Percentiles rank a stretch among this genome's conserved stretches.
These are phyloP conservation scores for Pouteria glomerata DNA, from an alignment of 148 eudicot species.

Conservation along the genomic window DNA sequence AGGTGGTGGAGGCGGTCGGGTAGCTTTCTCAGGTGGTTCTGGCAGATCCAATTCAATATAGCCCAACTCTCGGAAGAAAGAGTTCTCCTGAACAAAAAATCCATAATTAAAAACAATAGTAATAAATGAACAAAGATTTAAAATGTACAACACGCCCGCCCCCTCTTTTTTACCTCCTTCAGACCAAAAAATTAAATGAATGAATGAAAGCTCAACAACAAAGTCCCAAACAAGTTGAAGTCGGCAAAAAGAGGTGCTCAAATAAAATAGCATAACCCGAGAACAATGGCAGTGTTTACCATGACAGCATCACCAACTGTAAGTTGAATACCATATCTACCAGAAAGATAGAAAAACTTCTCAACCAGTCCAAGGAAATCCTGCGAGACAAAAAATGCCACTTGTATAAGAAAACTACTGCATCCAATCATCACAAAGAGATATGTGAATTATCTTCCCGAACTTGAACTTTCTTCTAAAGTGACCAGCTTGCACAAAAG, in stretches of 20 bases:
- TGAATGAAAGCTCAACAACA: neutral
- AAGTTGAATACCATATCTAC: constrained; percentile 71
- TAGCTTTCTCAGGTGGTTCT: constrained; percentile 81
- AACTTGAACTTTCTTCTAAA: neutral
- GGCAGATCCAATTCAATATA: constrained; percentile 84
- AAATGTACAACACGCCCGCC: neutral
- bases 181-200: neutral
- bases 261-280: neutral
- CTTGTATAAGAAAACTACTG: neutral
- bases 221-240: too few species aligned
- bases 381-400: constrained; percentile 40
- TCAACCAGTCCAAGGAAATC: constrained; percentile 95
- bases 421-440: neutral
- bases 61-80: constrained; percentile 69
- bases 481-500: neutral
- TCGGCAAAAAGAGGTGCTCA: neutral
- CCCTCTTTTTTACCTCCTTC: neutral
- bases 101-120: too few species aligned
- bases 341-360: constrained; percentile 85
- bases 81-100: constrained; percentile 65
- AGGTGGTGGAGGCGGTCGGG: constrained; percentile 76
- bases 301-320: constrained; percentile 85
- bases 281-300: constrained; percentile 38
- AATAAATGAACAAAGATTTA: constrained; percentile 10
- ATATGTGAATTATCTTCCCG: neutral